phyloP scores from a whole-genome alignment of 164 flowering plant genomes.

The Tetracentron sinense region DNA sequence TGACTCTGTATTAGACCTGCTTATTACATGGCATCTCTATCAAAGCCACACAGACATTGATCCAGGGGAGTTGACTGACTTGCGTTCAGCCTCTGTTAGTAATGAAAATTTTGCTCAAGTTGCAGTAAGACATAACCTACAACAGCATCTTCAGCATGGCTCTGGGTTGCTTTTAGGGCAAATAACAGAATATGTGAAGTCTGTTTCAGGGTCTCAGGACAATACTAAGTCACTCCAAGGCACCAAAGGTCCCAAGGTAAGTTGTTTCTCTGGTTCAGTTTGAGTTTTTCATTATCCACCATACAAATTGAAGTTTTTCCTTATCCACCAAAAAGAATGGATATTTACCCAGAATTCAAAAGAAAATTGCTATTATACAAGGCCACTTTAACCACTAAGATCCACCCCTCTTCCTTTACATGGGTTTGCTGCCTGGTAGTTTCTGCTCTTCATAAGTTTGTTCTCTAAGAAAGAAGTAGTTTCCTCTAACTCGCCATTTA shows the following conservation, averaged over 20 bases:
- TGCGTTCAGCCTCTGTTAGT: conserved; percentile 88
- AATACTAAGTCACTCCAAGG: conserved; percentile 21
- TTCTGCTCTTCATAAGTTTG: background rate
- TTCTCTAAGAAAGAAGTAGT: background rate
- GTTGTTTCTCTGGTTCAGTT: conserved; percentile 6
- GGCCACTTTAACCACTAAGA: too few relatives aligned
- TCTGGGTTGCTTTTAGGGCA: conserved; percentile 55
- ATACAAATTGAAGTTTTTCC: too few relatives aligned
- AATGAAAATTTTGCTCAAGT: conserved; percentile 87
- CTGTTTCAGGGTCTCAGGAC: conserved; percentile 23
- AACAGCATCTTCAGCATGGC: conserved; percentile 67
- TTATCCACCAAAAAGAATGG: background rate
- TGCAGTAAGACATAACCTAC: conserved; percentile 58
- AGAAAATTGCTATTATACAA: too few relatives aligned
- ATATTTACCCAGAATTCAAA: too few relatives aligned
- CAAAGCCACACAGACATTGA: conserved; percentile 57
- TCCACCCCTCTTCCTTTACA: background rate
- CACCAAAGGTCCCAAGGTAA: conserved; percentile 69
- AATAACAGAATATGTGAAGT: conserved; percentile 54
- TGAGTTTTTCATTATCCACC: background rate
- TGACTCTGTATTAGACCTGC: conserved; percentile 80
- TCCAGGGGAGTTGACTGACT: conserved; percentile 86
- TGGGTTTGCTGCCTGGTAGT: background rate
- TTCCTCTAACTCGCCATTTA: background rate
- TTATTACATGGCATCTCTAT: conserved; percentile 78